phyloP scores from a whole-genome alignment of 495 filamentous ascomycete genomes.

The Immersiella caudata region DNA sequence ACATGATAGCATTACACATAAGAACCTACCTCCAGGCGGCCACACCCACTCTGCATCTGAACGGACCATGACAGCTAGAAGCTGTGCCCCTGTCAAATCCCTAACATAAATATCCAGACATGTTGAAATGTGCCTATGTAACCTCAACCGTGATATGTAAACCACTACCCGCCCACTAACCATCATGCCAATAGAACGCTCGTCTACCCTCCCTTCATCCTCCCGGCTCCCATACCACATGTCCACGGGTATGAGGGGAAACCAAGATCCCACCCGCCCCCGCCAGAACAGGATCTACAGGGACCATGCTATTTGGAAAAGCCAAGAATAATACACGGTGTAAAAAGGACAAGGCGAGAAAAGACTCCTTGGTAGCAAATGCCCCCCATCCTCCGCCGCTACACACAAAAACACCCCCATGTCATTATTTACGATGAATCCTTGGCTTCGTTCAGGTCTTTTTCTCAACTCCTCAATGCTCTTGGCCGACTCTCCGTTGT shows the following conservation, averaged over 20 bases:
- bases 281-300: background rate
- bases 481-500: background rate
- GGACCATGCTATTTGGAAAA: background rate
- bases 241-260: background rate
- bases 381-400: conserved; percentile 8
- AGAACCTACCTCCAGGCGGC: background rate
- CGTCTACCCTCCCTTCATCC: background rate
- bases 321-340: conserved; percentile 12
- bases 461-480: background rate
- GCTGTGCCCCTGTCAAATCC: background rate
- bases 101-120: conserved; percentile 6
- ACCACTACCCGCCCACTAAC: background rate
- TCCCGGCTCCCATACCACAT: background rate
- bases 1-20: conserved; percentile 1
- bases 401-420: conserved; percentile 6
- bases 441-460: background rate
- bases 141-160: conserved; percentile 11
- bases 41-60: too few species aligned
- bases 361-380: conserved; percentile 4
- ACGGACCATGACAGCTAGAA: too few species aligned
- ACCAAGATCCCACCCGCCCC: background rate
- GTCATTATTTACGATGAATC: conserved; percentile 20
- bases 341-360: conserved; percentile 8
- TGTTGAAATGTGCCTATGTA: conserved; percentile 15
- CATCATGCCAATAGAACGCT: background rate